These are phyloP conservation scores for Aspergillus carbonarius DNA, from an alignment of 2,329 filamentous ascomycete genomes.

Conservation along the genomic window DNA sequence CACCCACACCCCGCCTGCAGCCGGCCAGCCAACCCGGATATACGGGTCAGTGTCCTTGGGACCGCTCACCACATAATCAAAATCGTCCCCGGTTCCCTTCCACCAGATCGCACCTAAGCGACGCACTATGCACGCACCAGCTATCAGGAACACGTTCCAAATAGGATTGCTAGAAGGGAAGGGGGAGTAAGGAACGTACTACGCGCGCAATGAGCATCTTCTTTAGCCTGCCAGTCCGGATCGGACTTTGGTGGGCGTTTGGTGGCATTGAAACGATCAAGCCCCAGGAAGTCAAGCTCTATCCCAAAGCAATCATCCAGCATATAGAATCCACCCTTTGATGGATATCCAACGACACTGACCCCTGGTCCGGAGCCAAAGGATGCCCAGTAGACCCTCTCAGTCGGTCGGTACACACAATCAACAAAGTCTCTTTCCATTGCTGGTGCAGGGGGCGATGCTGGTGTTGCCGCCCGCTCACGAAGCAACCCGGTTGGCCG, in stretches of 20 bases:
- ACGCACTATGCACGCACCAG: constrained; percentile 8
- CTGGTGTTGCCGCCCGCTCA: no score
- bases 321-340: constrained; percentile 10
- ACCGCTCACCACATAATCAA: no score
- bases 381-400: not conserved
- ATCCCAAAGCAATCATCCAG: constrained; percentile 5
- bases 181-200: constrained; percentile 3
- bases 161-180: not conserved
- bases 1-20: constrained; percentile 13
- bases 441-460: no score
- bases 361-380: not conserved
- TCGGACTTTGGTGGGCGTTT: not conserved
- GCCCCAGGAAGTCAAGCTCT: constrained; percentile 14
- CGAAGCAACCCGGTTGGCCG: not conserved
- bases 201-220: constrained; percentile 13
- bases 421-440: not conserved
- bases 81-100: no score
- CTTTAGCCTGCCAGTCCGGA: constrained; percentile 8
- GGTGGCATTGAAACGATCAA: constrained; percentile 8
- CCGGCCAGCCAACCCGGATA: constrained; percentile 12
- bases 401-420: not conserved
- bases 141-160: not conserved
- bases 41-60: not conserved
- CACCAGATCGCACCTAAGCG: constrained; percentile 13
- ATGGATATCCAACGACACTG: constrained; percentile 8